Conservation (phyloP, 202 grass and related monocot species). For the Dendrocalamus latiflorus region DNA sequence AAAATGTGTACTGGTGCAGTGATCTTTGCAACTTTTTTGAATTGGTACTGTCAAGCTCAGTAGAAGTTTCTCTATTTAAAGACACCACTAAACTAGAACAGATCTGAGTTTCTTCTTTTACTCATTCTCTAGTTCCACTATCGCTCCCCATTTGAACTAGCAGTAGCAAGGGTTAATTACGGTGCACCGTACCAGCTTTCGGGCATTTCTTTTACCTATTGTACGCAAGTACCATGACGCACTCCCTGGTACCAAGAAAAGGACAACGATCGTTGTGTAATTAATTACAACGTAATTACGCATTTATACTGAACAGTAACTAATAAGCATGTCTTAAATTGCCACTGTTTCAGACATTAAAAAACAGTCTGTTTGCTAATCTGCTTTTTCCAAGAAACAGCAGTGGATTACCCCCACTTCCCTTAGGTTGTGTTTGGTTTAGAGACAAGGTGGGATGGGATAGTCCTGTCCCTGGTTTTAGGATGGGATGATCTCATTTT, state of each 20-base stretch:
- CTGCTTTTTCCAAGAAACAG: not conserved
- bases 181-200: not conserved
- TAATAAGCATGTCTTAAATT: not conserved
- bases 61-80: not conserved
- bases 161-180: slow-evolving; percentile 7
- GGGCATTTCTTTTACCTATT: not conserved
- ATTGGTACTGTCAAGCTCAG: slow-evolving; percentile 13
- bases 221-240: not conserved
- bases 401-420: not conserved
- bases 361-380: not conserved
- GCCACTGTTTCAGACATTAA: slow-evolving; percentile 9
- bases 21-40: slow-evolving; percentile 39
- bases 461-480: too few species aligned
- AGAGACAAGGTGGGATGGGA: too few species aligned
- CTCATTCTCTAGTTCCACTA: too few species aligned
- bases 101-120: slow-evolving; percentile 1
- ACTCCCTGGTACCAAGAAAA: not conserved
- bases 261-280: not conserved
- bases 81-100: slow-evolving; percentile 10
- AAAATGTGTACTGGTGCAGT: too few species aligned
- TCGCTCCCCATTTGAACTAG: not conserved
- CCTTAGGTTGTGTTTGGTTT: too few species aligned
- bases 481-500: too few species aligned
- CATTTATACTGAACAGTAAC: not conserved
- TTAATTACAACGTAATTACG: slow-evolving; percentile 16